A percentile compares a stretch with the other conserved stretches of the same genome.
These are phyloP conservation scores for Exsudoporus frostii DNA, from an alignment of 768 basidiomycete genomes.

Conservation along the genomic window DNA sequence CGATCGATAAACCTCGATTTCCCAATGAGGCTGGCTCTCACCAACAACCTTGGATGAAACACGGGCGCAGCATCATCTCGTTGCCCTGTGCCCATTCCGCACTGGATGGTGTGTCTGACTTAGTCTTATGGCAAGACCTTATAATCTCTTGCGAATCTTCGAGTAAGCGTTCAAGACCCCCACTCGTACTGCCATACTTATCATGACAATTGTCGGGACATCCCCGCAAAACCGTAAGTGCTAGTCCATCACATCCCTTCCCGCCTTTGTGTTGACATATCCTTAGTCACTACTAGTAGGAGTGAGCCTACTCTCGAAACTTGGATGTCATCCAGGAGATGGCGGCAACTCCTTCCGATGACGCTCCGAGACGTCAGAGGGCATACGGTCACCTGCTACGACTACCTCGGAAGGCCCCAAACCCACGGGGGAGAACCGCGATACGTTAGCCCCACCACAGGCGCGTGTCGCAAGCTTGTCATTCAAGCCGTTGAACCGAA, in stretches of 20 bases:
- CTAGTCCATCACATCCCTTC: neutral
- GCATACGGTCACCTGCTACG: conserved; percentile 5
- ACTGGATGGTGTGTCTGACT: no score
- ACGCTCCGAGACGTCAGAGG: neutral
- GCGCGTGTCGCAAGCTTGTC: conserved; percentile 9
- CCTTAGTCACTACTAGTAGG: neutral
- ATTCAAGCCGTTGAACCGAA: conserved; percentile 11
- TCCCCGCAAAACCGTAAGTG: neutral
- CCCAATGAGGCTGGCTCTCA: no score
- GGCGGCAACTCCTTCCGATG: neutral
- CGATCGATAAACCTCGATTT: no score
- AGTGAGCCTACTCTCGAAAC: neutral
- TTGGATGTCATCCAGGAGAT: neutral
- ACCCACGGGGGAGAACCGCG: conserved; percentile 12
- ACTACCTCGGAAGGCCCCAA: neutral
- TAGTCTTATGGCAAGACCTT: neutral
- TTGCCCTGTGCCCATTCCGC: no score
- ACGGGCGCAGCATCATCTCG: no score
- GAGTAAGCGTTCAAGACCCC: neutral
- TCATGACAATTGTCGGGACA: neutral
- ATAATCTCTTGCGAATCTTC: neutral
- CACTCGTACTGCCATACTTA: neutral
- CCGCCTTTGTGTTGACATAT: neutral
- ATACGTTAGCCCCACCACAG: conserved; percentile 17
- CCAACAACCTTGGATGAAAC: no score